phyloP scores from a whole-genome alignment of 2,329 filamentous ascomycete genomes.

The Podosphaera aphanis region DNA sequence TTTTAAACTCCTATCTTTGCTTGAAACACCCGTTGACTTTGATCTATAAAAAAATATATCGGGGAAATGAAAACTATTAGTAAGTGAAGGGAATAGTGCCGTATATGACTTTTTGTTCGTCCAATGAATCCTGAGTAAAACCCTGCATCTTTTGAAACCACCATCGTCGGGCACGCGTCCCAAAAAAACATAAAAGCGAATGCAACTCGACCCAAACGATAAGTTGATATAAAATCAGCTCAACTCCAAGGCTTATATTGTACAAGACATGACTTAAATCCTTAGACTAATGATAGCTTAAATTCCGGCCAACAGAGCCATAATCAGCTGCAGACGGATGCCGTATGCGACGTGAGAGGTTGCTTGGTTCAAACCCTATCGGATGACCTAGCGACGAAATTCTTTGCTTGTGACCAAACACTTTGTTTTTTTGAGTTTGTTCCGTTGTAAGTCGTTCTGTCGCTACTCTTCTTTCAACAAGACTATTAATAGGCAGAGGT shows the following conservation, averaged over 20 bases:
- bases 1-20: no score
- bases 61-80: no score
- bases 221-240: no score
- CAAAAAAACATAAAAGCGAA: neutral
- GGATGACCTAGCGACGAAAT: constrained; percentile 10
- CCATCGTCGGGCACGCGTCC: no score
- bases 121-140: no score
- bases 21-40: no score
- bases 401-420: constrained; percentile 11
- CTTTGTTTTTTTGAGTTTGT: constrained; percentile 11
- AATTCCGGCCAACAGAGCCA: neutral
- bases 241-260: no score
- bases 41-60: no score
- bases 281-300: neutral
- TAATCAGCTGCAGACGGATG: constrained; percentile 4
- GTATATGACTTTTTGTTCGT: no score
- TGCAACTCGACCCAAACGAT: no score
- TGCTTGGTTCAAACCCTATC: constrained; percentile 8
- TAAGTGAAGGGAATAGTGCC: no score
- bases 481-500: constrained; percentile 6
- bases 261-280: neutral
- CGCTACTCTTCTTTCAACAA: constrained; percentile 10
- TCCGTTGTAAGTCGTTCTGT: constrained; percentile 13
- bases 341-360: constrained; percentile 7
- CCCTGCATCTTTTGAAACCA: no score